Conservation (phyloP, 495 filamentous ascomycete species). For the Annulohypoxylon bovei region DNA sequence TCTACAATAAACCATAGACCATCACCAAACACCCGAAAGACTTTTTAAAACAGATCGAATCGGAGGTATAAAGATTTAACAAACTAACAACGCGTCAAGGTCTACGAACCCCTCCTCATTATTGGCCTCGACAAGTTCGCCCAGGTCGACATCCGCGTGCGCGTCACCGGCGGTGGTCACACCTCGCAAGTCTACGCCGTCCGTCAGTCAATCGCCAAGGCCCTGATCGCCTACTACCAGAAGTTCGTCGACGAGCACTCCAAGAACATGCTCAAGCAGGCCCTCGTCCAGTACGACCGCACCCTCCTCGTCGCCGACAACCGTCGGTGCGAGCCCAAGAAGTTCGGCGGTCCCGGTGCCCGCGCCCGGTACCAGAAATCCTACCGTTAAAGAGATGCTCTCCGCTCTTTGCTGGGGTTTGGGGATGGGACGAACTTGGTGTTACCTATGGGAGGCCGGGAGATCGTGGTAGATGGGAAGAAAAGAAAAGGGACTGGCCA, state of each 20-base stretch:
- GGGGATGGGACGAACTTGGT: background rate
- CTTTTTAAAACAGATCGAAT: background rate
- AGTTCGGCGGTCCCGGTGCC: constrained; percentile 92
- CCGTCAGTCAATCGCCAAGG: constrained; percentile 98
- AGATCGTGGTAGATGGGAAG: constrained; percentile 8
- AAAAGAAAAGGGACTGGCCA: constrained; percentile 21
- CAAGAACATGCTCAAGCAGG: constrained; percentile 98
- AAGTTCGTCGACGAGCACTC: constrained; percentile 99
- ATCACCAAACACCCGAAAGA: background rate
- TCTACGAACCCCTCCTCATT: constrained; percentile 98
- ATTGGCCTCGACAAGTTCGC: constrained; percentile 97
- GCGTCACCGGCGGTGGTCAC: constrained; percentile 97
- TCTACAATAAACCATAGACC: background rate
- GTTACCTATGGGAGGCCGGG: constrained; percentile 5
- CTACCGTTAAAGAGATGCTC: constrained; percentile 64
- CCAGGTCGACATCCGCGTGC: constrained; percentile 95
- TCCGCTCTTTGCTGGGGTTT: background rate
- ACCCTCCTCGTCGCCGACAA: constrained; percentile 98
- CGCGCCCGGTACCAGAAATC: constrained; percentile 95
- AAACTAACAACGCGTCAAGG: constrained; percentile 58
- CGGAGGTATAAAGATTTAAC: background rate
- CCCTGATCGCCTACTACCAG: constrained; percentile 99
- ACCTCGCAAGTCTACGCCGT: constrained; percentile 97
- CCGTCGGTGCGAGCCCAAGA: constrained; percentile 93
- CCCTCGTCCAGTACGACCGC: constrained; percentile 92